Conservation (phyloP, 257 asterid genomes). For the Gentiana dahurica region DNA sequence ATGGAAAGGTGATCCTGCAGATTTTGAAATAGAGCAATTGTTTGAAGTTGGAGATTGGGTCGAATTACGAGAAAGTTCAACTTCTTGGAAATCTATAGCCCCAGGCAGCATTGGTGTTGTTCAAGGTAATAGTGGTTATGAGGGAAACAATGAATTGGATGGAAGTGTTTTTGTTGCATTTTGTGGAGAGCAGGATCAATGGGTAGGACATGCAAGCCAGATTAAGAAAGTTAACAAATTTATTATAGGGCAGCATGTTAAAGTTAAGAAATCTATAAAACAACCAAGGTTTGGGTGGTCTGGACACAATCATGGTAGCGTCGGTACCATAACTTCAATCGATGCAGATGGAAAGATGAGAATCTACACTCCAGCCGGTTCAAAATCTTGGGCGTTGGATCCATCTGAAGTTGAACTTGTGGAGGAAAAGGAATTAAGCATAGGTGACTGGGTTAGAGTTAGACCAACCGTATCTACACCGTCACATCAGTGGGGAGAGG, state of each 20-base stretch:
- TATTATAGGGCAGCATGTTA: constrained; percentile 58
- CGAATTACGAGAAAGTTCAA: constrained; percentile 36
- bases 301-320: constrained; percentile 65
- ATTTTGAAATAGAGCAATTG: constrained; percentile 56
- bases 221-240: constrained; percentile 47
- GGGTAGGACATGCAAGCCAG: constrained; percentile 49
- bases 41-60: constrained; percentile 95
- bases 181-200: constrained; percentile 84
- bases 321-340: constrained; percentile 74
- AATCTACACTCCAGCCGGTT: constrained; percentile 83
- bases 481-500: constrained; percentile 91
- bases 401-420: constrained; percentile 81
- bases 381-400: constrained; percentile 83
- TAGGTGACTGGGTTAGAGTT: constrained; percentile 82
- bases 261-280: constrained; percentile 48
- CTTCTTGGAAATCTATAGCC: constrained; percentile 62
- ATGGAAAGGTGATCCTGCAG: constrained; percentile 97
- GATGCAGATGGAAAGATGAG: constrained; percentile 92
- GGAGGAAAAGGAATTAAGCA: constrained; percentile 53
- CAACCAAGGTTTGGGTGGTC: constrained; percentile 98
- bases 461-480: constrained; percentile 49
- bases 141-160: constrained; percentile 48
- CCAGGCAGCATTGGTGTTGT: constrained; percentile 86
- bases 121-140: constrained; percentile 65
- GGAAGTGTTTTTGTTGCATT: constrained; percentile 59